These are phyloP conservation scores for Sclerotinia subarctica DNA, from an alignment of 2,329 filamentous ascomycete genomes.

Conservation along the genomic window DNA sequence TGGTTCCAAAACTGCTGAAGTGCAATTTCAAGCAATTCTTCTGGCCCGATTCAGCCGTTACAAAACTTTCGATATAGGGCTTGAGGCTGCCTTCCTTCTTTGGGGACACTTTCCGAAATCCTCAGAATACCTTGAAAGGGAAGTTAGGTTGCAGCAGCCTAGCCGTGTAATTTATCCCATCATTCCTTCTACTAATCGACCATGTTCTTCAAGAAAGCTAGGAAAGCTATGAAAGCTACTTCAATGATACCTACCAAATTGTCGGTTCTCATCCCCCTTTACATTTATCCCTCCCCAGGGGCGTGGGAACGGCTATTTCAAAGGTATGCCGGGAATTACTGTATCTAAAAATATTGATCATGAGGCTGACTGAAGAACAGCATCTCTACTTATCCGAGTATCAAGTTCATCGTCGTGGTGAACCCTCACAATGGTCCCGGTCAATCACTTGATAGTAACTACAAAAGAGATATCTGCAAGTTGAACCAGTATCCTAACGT, in stretches of 20 bases:
- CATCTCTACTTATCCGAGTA: conserved; percentile 24
- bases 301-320: conserved; percentile 28
- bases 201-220: conserved; percentile 7
- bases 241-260: conserved; percentile 14
- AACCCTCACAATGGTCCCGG: conserved; percentile 39
- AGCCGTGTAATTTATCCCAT: background rate
- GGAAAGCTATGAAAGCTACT: background rate
- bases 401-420: conserved; percentile 32
- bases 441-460: conserved; percentile 37
- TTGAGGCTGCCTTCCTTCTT: conserved; percentile 15
- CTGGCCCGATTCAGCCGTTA: conserved; percentile 13
- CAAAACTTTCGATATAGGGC: conserved; percentile 18
- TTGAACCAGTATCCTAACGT: conserved; percentile 42
- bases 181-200: background rate
- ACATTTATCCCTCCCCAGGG: conserved; percentile 28
- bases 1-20: conserved; percentile 5
- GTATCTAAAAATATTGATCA: conserved; percentile 6
- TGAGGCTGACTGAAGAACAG: conserved; percentile 19
- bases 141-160: conserved; percentile 14
- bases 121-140: conserved; percentile 12
- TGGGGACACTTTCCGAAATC: background rate
- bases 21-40: conserved; percentile 12
- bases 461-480: conserved; percentile 37
- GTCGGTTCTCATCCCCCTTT: conserved; percentile 30
- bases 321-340: conserved; percentile 21